Conservation (phyloP, 495 filamentous ascomycete species). For the Rhizodiscina lignyota region DNA sequence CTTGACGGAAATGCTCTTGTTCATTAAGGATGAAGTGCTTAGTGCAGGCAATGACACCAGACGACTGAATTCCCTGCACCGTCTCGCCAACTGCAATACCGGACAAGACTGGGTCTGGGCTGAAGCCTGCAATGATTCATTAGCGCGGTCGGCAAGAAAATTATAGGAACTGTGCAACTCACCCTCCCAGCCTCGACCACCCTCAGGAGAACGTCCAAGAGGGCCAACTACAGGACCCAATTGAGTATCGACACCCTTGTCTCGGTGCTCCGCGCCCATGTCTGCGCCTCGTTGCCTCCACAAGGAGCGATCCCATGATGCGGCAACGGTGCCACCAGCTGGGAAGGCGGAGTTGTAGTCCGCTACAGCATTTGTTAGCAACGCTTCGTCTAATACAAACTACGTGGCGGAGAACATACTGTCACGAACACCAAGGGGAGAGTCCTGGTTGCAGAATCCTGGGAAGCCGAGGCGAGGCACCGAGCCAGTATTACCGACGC, state of each 20-base stretch:
- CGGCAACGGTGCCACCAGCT: constrained; percentile 22
- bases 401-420: constrained; percentile 18
- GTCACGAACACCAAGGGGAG: constrained; percentile 67
- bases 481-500: constrained; percentile 61
- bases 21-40: constrained; percentile 26
- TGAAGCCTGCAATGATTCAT: constrained; percentile 21
- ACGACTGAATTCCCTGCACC: constrained; percentile 23
- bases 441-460: constrained; percentile 77
- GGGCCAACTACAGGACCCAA: constrained; percentile 86
- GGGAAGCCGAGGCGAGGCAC: constrained; percentile 65
- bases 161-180: background rate
- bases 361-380: constrained; percentile 18
- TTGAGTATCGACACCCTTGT: constrained; percentile 51
- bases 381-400: background rate
- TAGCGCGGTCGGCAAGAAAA: background rate
- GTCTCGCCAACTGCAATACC: constrained; percentile 22
- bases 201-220: constrained; percentile 25
- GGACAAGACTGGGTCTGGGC: constrained; percentile 24
- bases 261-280: constrained; percentile 22
- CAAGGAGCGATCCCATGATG: constrained; percentile 22
- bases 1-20: constrained; percentile 58
- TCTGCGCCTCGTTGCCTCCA: constrained; percentile 21
- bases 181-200: constrained; percentile 79
- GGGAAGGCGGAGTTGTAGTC: constrained; percentile 25
- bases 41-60: constrained; percentile 23